Base-by-base conservation (phyloP, 768 basidiomycete species). In the Xanthoconium purpureum region DNA sequence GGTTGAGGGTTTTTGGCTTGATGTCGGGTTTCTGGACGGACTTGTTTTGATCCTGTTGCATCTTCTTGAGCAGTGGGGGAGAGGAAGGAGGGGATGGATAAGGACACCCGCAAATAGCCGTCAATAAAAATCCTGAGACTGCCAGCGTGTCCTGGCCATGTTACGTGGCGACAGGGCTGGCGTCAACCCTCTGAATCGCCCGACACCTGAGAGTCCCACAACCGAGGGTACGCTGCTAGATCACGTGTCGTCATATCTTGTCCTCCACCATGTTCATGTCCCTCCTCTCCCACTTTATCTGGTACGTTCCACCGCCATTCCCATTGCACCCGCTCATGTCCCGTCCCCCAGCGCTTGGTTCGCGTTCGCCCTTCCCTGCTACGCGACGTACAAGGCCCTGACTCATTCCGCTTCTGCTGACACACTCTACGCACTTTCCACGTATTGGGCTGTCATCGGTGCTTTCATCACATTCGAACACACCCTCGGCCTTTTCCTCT, bases 1-100 rank as follows among this genome's bases (percentile, higher is more conserved):
- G 81, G 74, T 93, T 93, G 67, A 92, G 77, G 10, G 90, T 88
- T 74, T 88, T 86, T 50, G 82, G 84, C 66, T 91, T 92, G 35
- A 81, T 66, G 65, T 89, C 88, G 47, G 79, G 80, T 73, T 89
- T 90, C 47, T 80, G 62, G 4, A 50, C 15, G 48, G 63, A 57
- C 40, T 66, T 67, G 62, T n/a, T 18, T 32, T 18, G 49, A 56
- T 76, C 82, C 46, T 67, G 59, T 40, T 78, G 85, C 62, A 82
- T 79, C 71, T 87, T 88, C 76, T 47, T 36, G 13, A 15, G 47
- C 5, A 35, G 47, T 18, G 57, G 43, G 35, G 33, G 50, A 28
- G 18, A 7, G 47, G 15, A 32, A 17, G 28, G 29, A 43, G 30
- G 61, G 52, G 58, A 60, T 24, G 36, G 38, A 44, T 28, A 52